Evolutionary conservation across 345 rosid species (phyloP), one percentile per base, ranked within the genome.

Genomic region (Pistacia atlantica): DNA sequence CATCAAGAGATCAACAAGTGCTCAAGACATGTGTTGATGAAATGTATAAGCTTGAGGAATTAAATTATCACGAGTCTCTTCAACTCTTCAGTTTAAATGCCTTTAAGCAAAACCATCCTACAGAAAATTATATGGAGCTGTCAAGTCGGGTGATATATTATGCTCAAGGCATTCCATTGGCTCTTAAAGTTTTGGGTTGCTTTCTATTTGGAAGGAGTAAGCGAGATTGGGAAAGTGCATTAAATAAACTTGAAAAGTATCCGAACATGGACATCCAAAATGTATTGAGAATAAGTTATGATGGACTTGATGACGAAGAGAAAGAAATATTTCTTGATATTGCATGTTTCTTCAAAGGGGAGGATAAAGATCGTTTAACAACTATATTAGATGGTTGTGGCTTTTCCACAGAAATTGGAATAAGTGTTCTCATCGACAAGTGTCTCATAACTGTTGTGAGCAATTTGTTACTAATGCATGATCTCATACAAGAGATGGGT

Each of bases 401-500:
- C 5, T 33, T 73, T 35, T 48, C 17, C 28, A 33, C 76, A n/a
- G 20, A 13, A 22, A 61, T 42, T 51, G 76, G 76, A 42, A 46
- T 73, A 20, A 20, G 42, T 8, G 12, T 42, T 25, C 76, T 73
- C 14, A 14, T 60, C 46, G 76, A 73, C 25, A 73, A 60, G 28
- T 61, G 68, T 49, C 76, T 73, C 7, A 2, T 73, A 42, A 42
- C 18, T 22, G 4, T 42, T 45, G 8, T 11, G 13, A 20, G 28
- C 13, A 51, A 48, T 10, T 61, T 8, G 45, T 28, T 73, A 20
- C 4, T 16, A 12, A 72, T 72, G 42, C 75, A 72, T 59, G 75
- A 72, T 45, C 25, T 72, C 52, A 49, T 58, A 22, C 66, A 59
- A 59, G 7, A 37, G 18, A 72, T 72, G 75, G 75, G 75, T 12